Conservation (phyloP, 257 asterid species). For the Fraxinus excelsior region DNA sequence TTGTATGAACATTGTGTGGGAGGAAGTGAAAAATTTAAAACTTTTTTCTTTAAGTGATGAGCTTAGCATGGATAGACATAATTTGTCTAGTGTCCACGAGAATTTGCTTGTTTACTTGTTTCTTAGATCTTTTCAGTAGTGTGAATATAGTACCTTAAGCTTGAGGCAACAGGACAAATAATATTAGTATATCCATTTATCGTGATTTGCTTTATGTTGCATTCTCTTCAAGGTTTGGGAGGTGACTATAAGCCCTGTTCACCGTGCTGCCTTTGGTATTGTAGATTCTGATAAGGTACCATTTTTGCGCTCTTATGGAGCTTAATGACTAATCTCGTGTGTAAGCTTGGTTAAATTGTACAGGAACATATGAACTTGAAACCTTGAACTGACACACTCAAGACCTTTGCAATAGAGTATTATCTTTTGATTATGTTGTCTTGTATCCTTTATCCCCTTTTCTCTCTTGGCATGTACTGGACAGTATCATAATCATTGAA, state of each 20-base stretch:
- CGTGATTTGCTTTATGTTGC: constrained; percentile 35
- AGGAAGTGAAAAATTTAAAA: not conserved
- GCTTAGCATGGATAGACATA: not conserved
- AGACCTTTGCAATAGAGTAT: not conserved
- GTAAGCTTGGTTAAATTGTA: no score
- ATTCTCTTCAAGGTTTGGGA: constrained; percentile 51
- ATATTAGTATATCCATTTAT: no score
- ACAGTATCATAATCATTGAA: no score
- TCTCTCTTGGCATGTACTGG: no score
- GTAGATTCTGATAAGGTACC: constrained; percentile 78
- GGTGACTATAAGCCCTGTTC: constrained; percentile 95
- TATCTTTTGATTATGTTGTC: not conserved
- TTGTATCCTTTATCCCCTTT: no score
- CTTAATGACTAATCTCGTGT: not conserved
- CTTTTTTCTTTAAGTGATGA: not conserved
- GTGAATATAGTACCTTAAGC: not conserved
- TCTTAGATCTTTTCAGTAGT: not conserved
- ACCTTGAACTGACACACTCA: not conserved
- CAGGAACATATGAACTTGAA: no score
- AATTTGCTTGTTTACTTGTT: not conserved
- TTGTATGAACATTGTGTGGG: not conserved
- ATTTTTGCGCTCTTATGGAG: not conserved
- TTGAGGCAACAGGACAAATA: no score
- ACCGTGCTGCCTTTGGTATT: constrained; percentile 90
- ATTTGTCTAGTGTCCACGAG: not conserved